These are phyloP conservation scores for Zygosaccharomyces bailii DNA, from an alignment of 805 yeast species.

Conservation along the genomic window DNA sequence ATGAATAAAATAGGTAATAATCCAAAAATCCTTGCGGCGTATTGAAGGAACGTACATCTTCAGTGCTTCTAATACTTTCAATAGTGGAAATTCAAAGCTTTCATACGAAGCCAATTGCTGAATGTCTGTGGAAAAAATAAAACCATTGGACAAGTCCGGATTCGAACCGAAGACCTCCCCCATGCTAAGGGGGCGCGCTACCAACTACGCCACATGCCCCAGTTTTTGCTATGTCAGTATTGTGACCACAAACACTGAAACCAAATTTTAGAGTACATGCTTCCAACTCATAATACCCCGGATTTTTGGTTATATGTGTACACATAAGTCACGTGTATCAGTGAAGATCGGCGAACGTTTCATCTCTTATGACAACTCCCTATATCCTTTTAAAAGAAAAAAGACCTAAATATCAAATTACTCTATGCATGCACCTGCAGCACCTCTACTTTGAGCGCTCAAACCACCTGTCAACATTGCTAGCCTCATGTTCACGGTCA, in stretches of 20 bases:
- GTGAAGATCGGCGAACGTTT: no score
- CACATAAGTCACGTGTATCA: no score
- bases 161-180: conserved; percentile 12
- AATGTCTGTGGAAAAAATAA: not conserved
- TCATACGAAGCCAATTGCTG: no score
- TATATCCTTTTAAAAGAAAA: conserved; percentile 1
- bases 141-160: conserved; percentile 13
- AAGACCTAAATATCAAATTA: conserved; percentile 1
- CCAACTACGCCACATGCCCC: conserved; percentile 13
- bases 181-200: conserved; percentile 13
- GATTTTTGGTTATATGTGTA: no score
- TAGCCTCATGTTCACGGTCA: conserved; percentile 16
- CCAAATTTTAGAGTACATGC: no score
- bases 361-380: conserved; percentile 5
- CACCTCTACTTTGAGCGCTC: not conserved
- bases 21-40: no score
- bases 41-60: no score
- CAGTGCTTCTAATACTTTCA: no score
- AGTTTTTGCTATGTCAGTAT: not conserved
- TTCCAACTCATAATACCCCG: no score
- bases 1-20: no score
- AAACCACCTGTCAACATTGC: not conserved
- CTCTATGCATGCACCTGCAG: conserved; percentile 1
- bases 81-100: no score
- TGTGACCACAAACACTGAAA: no score